These are phyloP conservation scores for Cotoneaster glaucophyllus DNA, from an alignment of 306 rosid genomes.

Conservation along the genomic window DNA sequence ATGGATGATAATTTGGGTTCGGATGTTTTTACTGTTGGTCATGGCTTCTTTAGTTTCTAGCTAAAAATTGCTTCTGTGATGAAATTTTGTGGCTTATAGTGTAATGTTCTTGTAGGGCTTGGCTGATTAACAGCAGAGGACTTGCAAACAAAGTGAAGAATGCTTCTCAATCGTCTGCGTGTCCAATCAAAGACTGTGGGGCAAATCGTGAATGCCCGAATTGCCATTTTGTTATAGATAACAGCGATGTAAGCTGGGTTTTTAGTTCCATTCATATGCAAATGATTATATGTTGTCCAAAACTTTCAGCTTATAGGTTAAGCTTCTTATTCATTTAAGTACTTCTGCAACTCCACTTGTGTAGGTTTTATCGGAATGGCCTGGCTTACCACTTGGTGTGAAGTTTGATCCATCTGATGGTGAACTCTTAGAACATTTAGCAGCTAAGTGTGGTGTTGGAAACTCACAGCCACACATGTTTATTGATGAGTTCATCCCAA, in stretches of 20 bases:
- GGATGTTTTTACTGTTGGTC: slow-evolving; percentile 3
- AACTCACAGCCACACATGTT: slow-evolving; percentile 46
- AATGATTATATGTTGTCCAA: neutral
- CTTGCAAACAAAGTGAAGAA: slow-evolving; percentile 79
- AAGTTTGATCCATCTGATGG: slow-evolving; percentile 87
- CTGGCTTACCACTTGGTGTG: slow-evolving; percentile 84
- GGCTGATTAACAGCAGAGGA: slow-evolving; percentile 66
- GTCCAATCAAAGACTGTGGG: slow-evolving; percentile 63
- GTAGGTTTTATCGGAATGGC: slow-evolving; percentile 80
- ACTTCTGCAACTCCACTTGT: slow-evolving; percentile 10
- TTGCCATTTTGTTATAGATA: slow-evolving; percentile 51
- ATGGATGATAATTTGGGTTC: neutral
- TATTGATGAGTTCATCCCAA: slow-evolving; percentile 75
- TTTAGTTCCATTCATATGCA: slow-evolving; percentile 11
- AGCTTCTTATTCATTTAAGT: neutral
- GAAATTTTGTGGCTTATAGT: neutral
- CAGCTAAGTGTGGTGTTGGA: slow-evolving; percentile 64
- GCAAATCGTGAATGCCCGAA: slow-evolving; percentile 81
- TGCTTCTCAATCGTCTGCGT: slow-evolving; percentile 33
- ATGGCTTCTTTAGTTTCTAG: neutral
- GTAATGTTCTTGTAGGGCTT: slow-evolving; percentile 42
- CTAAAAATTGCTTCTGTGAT: neutral
- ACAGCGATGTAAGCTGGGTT: slow-evolving; percentile 66
- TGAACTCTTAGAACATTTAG: slow-evolving; percentile 68
- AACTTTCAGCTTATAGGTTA: neutral